Evolutionary conservation across 306 rosid species (phyloP).

Genomic region (Ormosia semicastrata): DNA sequence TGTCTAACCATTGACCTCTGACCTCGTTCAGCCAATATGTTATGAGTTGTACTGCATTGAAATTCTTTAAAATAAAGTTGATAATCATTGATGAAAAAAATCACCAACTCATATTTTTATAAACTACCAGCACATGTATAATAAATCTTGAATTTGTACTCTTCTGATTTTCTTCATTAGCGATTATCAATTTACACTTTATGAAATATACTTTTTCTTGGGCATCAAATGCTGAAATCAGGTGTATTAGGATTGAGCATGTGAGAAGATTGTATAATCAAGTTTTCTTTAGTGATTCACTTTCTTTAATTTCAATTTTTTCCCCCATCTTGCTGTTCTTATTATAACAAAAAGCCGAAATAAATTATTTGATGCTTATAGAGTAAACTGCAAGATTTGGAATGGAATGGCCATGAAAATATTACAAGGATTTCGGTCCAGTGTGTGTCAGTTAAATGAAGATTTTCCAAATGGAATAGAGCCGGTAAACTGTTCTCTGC

Average conservation of each 20-base stretch:
- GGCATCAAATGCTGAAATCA: background rate
- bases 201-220: background rate
- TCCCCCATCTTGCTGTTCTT: background rate
- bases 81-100: background rate
- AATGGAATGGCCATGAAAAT: background rate
- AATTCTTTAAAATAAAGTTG: background rate
- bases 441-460: background rate
- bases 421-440: background rate
- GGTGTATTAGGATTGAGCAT: background rate
- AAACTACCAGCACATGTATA: background rate
- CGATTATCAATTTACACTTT: background rate
- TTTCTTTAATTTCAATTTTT: background rate
- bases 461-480: background rate
- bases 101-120: background rate
- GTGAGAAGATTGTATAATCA: background rate
- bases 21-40: background rate
- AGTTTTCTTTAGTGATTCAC: background rate
- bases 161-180: background rate
- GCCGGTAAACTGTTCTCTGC: background rate
- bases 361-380: too few species aligned
- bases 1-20: background rate
- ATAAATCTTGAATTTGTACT: background rate
- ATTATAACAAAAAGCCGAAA: too few species aligned
- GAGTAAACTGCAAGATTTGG: background rate
- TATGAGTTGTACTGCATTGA: background rate